phyloP scores from a whole-genome alignment of 2,329 filamentous ascomycete genomes.

The Arachnomyces sp. region DNA sequence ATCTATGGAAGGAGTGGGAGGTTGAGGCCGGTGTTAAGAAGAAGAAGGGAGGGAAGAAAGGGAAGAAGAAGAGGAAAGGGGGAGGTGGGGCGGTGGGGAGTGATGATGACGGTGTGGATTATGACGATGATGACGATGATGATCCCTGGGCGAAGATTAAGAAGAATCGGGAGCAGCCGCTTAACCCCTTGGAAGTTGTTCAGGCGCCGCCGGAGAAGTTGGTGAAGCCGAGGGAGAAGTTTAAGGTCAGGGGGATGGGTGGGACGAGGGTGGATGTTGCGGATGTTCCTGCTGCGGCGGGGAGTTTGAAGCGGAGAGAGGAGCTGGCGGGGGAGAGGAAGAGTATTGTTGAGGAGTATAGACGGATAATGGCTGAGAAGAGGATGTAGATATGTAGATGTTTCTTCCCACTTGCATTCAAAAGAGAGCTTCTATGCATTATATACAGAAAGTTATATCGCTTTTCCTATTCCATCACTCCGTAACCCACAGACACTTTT shows the following conservation, averaged over 20 bases:
- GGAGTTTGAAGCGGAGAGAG: slow-evolving; percentile 63
- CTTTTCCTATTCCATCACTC: too few species aligned
- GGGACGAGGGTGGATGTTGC: slow-evolving; percentile 59
- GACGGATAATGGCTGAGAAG: slow-evolving; percentile 57
- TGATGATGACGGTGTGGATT: slow-evolving; percentile 27
- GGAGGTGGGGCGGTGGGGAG: slow-evolving; percentile 30
- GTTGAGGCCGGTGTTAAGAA: slow-evolving; percentile 46
- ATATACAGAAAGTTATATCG: slow-evolving; percentile 4
- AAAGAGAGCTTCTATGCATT: slow-evolving; percentile 4
- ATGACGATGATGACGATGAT: slow-evolving; percentile 49
- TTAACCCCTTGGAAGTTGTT: slow-evolving; percentile 46
- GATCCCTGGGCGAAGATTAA: slow-evolving; percentile 74
- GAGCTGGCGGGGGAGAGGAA: slow-evolving; percentile 61
- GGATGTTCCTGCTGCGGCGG: slow-evolving; percentile 60
- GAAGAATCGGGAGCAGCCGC: slow-evolving; percentile 48
- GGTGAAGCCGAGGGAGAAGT: slow-evolving; percentile 53
- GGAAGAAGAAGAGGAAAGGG: slow-evolving; percentile 40
- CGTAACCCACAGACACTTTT: too few species aligned
- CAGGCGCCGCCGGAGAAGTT: slow-evolving; percentile 68
- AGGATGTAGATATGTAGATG: slow-evolving; percentile 17
- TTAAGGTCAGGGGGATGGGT: slow-evolving; percentile 49
- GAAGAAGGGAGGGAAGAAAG: slow-evolving; percentile 42
- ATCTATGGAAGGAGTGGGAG: slow-evolving; percentile 57
- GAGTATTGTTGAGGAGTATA: slow-evolving; percentile 65
- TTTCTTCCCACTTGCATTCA: background rate